Base-by-base conservation (phyloP, 78 protist genomes). In the Dictyostelium capitatum region DNA sequence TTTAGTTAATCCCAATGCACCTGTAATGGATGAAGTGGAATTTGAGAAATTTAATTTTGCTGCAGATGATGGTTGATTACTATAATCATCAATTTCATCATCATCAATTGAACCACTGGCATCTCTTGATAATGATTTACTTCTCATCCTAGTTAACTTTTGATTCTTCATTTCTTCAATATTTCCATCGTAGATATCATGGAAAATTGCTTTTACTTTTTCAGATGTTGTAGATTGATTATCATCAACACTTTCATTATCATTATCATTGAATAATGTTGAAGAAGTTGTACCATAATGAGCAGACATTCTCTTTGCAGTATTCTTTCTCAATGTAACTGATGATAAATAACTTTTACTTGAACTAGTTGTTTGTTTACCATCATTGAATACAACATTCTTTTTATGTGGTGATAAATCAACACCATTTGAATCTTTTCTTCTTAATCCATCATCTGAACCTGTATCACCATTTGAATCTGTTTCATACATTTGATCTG, bases 241-340 rank as follows among this genome's bases (percentile, higher is more conserved):
- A n/a, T 75, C 81, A 12, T 79, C 47, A 1, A 59, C 0, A 51
- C 54, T 28, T 15, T 77, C 15, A 0, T 87, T 79, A 20, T 51
- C 65, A 4, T 64, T 83, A n/a, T 37, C 43, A 2, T 37, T 37
- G 2, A 37, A 37, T 8, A 37, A 12, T 11, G 32, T 17, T 8
- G 19, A 9, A 6, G 50, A 8, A 11, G 67, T 79, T 6, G 54
- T 20, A 15, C 48, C 10, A 19, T 56, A 41, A 32, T 87, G 83
- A 77, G 82, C 83, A 19, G 92, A 87, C 79, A 87, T 46, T 77
- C 92, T 37, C 28, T 77, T 87, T 17, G 83, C 92, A 3, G 92
- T 48, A 37, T 72, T 43, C 54, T 51, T 74, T 54, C 79, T 70
- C 30, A 87, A 54, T 19, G 92, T 70, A 4, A 48, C 69, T 2